phyloP scores from a whole-genome alignment of 2,329 filamentous ascomycete genomes.

The Hymenoscyphus fructigenus region DNA sequence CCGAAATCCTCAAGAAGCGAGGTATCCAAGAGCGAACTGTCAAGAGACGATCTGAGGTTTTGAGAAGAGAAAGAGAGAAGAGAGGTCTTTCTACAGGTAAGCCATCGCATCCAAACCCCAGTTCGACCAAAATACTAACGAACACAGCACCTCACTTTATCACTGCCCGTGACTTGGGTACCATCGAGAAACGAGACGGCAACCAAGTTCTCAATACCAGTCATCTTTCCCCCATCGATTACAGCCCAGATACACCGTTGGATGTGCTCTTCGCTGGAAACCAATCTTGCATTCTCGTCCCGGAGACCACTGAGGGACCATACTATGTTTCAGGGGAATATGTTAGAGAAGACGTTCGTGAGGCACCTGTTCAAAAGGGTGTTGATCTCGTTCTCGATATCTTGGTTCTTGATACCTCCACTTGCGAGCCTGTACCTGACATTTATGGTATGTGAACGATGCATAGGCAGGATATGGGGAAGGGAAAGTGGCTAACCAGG shows the following conservation, averaged over 20 bases:
- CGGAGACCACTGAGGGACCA: slow-evolving; percentile 53
- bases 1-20: slow-evolving; percentile 4
- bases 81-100: slow-evolving; percentile 9
- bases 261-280: no score
- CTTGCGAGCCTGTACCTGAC: slow-evolving; percentile 11
- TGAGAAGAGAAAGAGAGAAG: slow-evolving; percentile 13
- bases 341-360: slow-evolving; percentile 40
- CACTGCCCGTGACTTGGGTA: no score
- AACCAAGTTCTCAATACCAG: no score
- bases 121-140: no score
- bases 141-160: no score
- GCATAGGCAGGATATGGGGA: slow-evolving; percentile 47
- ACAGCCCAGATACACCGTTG: no score
- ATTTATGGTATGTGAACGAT: slow-evolving; percentile 19
- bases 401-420: slow-evolving; percentile 43
- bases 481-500: no score
- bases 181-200: no score
- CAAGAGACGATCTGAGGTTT: slow-evolving; percentile 9
- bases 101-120: no score
- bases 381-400: slow-evolving; percentile 49
- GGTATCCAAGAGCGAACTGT: slow-evolving; percentile 8
- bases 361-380: slow-evolving; percentile 40
- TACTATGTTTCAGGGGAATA: slow-evolving; percentile 47
- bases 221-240: no score
- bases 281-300: slow-evolving; percentile 46